Percentiles rank a stretch among this genome's conserved stretches.
Evolutionary conservation across 306 rosid genomes (phyloP).

Genomic region (Dryas alaskensis): DNA sequence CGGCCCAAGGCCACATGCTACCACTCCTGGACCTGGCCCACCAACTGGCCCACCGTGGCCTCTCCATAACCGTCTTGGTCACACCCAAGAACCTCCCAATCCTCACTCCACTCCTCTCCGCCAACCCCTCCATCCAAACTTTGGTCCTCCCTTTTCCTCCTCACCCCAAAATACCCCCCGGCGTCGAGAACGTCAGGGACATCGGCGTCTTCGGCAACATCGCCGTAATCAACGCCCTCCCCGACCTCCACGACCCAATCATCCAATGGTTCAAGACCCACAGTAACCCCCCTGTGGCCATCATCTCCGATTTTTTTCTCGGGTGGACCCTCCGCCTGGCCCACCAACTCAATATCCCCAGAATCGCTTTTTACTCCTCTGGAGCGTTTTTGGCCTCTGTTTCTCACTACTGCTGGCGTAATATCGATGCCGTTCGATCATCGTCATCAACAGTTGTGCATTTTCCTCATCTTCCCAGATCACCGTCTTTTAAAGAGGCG

Average conservation of each 20-base stretch:
- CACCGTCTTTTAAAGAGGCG: conserved; percentile 41
- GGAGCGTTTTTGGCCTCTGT: conserved; percentile 21
- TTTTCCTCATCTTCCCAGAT: conserved; percentile 29
- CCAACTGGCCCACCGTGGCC: conserved; percentile 36
- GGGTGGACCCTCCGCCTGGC: conserved; percentile 43
- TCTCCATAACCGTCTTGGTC: conserved; percentile 44
- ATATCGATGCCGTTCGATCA: neutral
- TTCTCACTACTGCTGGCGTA: conserved; percentile 23
- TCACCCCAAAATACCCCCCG: conserved; percentile 53
- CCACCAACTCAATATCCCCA: conserved; percentile 31
- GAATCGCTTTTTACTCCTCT: conserved; percentile 30
- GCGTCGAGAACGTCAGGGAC: conserved; percentile 46
- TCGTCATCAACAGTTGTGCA: conserved; percentile 1
- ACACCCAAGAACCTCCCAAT: conserved; percentile 64
- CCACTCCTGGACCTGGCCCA: conserved; percentile 54
- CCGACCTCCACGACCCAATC: conserved; percentile 33
- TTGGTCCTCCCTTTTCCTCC: conserved; percentile 59
- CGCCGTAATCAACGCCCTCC: conserved; percentile 32
- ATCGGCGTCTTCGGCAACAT: conserved; percentile 55
- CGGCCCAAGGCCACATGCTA: conserved; percentile 74
- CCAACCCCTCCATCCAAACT: conserved; percentile 48
- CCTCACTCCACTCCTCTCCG: conserved; percentile 45
- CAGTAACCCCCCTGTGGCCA: conserved; percentile 47
- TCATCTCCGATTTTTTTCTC: conserved; percentile 56
- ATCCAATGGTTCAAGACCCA: conserved; percentile 47